Evolutionary conservation across 257 asterid genomes (phyloP).

Genomic region (Solanum piurae): DNA sequence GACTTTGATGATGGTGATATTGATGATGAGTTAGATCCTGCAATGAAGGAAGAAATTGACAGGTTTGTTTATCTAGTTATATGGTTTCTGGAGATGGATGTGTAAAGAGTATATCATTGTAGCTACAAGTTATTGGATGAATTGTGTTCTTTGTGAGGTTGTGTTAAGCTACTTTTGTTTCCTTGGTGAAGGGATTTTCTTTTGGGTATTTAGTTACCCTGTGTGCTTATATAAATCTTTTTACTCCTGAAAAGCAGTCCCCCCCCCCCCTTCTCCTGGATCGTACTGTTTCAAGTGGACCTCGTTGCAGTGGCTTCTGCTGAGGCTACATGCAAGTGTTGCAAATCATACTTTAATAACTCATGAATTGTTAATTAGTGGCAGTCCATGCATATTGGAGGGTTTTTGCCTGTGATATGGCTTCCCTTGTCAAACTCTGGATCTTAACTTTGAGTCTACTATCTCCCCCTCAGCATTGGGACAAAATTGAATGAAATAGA

Average conservation of each 20-base stretch:
- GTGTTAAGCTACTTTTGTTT: neutral
- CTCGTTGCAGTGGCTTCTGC: neutral
- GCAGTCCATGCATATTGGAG: neutral
- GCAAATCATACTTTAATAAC: neutral
- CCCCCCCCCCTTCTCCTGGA: neutral
- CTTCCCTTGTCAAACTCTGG: neutral
- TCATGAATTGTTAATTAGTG: neutral
- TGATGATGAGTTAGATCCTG: slow-evolving; percentile 90
- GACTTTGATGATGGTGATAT: slow-evolving; percentile 67
- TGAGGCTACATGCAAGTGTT: neutral
- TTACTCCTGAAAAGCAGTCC: neutral
- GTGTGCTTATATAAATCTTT: neutral
- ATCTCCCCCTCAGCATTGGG: neutral
- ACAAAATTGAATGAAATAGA: neutral
- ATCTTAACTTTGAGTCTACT: neutral
- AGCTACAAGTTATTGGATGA: neutral
- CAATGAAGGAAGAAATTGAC: slow-evolving; percentile 78
- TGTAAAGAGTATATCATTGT: neutral
- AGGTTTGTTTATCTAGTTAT: slow-evolving; percentile 28
- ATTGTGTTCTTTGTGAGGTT: neutral
- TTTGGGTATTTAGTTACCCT: neutral
- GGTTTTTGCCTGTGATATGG: neutral
- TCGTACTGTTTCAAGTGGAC: neutral
- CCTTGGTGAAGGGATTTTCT: neutral
- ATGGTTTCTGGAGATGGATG: neutral